Conservation (phyloP, 306 rosid genomes). For the Glycine latifolia region DNA sequence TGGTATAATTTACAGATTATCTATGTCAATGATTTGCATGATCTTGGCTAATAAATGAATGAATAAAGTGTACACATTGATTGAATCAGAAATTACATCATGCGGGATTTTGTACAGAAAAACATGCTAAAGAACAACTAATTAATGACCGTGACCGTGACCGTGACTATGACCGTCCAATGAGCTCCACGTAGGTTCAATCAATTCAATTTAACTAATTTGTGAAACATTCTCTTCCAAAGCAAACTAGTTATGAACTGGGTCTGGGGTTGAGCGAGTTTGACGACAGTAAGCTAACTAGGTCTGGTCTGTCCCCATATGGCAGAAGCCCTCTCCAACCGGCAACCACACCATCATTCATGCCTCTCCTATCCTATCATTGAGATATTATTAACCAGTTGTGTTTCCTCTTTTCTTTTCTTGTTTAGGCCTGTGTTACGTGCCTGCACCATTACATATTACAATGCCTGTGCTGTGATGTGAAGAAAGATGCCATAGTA, state of each 20-base stretch:
- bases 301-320: neutral
- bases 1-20: slow-evolving; percentile 21
- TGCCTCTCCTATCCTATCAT: no score
- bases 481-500: no score
- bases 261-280: slow-evolving; percentile 4
- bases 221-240: neutral
- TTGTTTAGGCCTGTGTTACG: no score
- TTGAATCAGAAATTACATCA: neutral
- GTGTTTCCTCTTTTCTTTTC: no score
- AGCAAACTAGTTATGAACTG: neutral
- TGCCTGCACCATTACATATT: no score
- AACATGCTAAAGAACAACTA: neutral
- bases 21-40: slow-evolving; percentile 6
- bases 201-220: no score
- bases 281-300: neutral
- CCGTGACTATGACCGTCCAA: no score
- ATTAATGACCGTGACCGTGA: neutral
- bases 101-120: neutral
- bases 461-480: no score
- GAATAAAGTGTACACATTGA: neutral
- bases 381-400: no score
- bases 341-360: neutral
- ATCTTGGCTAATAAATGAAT: neutral
- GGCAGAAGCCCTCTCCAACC: neutral
- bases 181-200: no score